A percentile compares a stretch with the other conserved stretches of the same genome.
Evolutionary conservation across 2,329 filamentous ascomycete species (phyloP).

Genomic region (Clonostachys sp.): DNA sequence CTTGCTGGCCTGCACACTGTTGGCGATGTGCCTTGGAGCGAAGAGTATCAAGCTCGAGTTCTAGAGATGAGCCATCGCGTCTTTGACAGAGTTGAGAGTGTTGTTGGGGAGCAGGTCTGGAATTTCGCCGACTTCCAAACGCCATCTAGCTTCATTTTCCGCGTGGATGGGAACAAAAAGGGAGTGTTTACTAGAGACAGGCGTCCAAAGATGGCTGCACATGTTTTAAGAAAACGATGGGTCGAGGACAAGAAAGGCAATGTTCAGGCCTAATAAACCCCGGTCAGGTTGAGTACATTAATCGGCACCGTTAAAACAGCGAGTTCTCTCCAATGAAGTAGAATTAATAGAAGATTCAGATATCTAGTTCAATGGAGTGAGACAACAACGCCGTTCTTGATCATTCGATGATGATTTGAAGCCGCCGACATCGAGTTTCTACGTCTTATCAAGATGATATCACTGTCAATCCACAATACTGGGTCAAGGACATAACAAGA

Average conservation of each 20-base stretch:
- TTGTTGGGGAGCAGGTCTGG: conserved; percentile 20
- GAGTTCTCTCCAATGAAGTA: too few species aligned
- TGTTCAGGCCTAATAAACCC: too few species aligned
- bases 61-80: conserved; percentile 20
- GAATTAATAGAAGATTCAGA: too few species aligned
- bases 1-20: conserved; percentile 17
- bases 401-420: too few species aligned
- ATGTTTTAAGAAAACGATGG: conserved; percentile 9
- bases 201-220: conserved; percentile 10
- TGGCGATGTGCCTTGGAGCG: conserved; percentile 14
- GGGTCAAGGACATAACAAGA: too few species aligned
- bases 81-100: conserved; percentile 14
- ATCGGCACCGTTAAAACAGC: too few species aligned
- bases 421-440: too few species aligned
- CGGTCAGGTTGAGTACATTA: too few species aligned
- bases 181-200: conserved; percentile 14
- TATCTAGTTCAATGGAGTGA: too few species aligned
- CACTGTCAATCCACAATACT: too few species aligned
- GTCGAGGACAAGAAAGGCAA: conserved; percentile 1
- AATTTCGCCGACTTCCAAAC: conserved; percentile 17
- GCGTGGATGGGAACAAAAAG: conserved; percentile 16
- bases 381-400: too few species aligned
- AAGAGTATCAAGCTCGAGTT: conserved; percentile 16
- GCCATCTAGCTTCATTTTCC: conserved; percentile 5
- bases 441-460: too few species aligned